These are phyloP conservation scores for Colletotrichum paranaense DNA, from an alignment of 2,329 filamentous ascomycete species.

Conservation along the genomic window DNA sequence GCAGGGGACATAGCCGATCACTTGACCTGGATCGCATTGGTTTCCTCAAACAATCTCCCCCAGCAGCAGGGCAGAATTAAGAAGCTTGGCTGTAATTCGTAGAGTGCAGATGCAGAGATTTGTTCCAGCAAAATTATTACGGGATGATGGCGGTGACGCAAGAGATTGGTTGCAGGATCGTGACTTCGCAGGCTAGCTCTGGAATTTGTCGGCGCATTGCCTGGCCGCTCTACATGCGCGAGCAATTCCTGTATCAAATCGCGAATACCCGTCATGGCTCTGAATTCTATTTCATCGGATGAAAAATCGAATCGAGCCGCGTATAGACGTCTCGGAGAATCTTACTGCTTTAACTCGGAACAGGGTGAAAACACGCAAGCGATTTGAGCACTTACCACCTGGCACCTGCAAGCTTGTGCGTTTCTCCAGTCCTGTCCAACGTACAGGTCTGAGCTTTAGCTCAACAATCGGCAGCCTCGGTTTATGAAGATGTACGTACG, in stretches of 20 bases:
- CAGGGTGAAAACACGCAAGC: too few species aligned
- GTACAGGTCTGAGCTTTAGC: too few species aligned
- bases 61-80: background rate
- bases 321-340: too few species aligned
- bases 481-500: too few species aligned
- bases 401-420: too few species aligned
- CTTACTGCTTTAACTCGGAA: too few species aligned
- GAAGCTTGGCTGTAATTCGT: background rate
- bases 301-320: too few species aligned
- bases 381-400: too few species aligned
- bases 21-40: background rate
- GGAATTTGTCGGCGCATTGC: background rate
- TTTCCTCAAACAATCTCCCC: background rate
- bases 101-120: background rate
- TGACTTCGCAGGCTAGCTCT: background rate
- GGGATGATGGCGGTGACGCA: background rate
- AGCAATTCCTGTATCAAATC: background rate
- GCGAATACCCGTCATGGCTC: background rate
- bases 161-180: background rate
- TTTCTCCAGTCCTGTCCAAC: too few species aligned
- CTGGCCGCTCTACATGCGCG: background rate
- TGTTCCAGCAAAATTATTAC: too few species aligned
- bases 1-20: constrained; percentile 22
- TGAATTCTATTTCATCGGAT: background rate
- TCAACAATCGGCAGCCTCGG: too few species aligned